Percentiles rank a stretch among this genome's conserved stretches.
Evolutionary conservation across 2,329 filamentous ascomycete genomes (phyloP).

Genomic region (Pestalotiopsis sp.): DNA sequence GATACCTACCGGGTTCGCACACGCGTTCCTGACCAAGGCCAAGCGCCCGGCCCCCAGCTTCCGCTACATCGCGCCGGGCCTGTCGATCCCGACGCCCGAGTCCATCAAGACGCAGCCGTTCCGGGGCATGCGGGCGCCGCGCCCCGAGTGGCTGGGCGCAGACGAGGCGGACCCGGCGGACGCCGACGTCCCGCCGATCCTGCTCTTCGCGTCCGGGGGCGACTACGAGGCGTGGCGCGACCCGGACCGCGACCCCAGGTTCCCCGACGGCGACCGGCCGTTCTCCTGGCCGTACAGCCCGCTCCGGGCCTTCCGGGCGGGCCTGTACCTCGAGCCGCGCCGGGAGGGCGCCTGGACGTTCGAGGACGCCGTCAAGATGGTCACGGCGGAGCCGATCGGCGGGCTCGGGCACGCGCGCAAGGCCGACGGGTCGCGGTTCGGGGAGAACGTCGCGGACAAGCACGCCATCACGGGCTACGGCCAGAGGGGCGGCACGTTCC

Average conservation of each 20-base stretch:
- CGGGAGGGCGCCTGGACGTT: neutral
- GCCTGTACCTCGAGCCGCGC: neutral
- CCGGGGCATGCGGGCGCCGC: neutral
- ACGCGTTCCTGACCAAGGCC: neutral
- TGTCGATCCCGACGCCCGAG: neutral
- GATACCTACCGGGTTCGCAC: neutral
- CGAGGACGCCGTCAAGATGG: neutral
- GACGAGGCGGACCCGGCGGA: neutral
- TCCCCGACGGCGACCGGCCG: neutral
- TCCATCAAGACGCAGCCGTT: neutral
- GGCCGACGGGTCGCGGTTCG: slow-evolving; percentile 4
- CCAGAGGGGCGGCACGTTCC: neutral
- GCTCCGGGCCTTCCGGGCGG: neutral
- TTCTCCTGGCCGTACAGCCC: neutral
- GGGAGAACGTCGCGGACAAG: neutral
- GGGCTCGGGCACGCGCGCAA: neutral
- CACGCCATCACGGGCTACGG: neutral
- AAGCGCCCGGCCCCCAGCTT: neutral
- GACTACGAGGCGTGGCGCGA: slow-evolving; percentile 1
- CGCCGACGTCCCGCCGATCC: neutral
- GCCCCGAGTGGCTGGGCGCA: neutral
- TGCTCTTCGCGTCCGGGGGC: neutral
- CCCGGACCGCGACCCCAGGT: neutral
- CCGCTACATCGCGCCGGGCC: slow-evolving; percentile 3
- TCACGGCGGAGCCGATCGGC: neutral